These are phyloP conservation scores for Kwoniella pini DNA, from an alignment of 768 basidiomycete genomes.

Conservation along the genomic window DNA sequence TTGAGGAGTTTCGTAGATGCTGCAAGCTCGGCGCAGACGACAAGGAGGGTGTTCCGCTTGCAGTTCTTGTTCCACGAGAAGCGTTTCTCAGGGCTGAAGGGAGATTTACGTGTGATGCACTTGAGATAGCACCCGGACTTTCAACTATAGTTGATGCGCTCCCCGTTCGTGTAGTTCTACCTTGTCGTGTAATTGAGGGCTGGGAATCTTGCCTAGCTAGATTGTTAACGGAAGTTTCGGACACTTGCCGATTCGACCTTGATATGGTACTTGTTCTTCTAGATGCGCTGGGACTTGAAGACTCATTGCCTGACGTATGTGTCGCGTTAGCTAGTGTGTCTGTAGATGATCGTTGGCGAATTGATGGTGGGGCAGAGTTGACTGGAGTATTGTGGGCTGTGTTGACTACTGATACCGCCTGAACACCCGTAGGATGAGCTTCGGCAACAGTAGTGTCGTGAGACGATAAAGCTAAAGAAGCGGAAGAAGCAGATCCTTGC, in stretches of 20 bases:
- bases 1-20: slow-evolving; percentile 13
- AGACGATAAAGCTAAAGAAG: slow-evolving; percentile 21
- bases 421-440: slow-evolving; percentile 32
- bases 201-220: slow-evolving; percentile 12
- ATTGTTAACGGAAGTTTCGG: slow-evolving; percentile 5
- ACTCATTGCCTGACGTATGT: neutral
- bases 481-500: slow-evolving; percentile 15
- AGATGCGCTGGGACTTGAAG: slow-evolving; percentile 4
- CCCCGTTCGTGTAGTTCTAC: slow-evolving; percentile 22
- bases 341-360: slow-evolving; percentile 13
- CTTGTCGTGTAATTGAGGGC: slow-evolving; percentile 19
- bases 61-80: slow-evolving; percentile 9
- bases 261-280: slow-evolving; percentile 11
- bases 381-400: slow-evolving; percentile 39
- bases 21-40: slow-evolving; percentile 13
- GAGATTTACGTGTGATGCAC: slow-evolving; percentile 1
- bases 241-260: slow-evolving; percentile 2
- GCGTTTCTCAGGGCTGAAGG: slow-evolving; percentile 2
- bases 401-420: slow-evolving; percentile 28
- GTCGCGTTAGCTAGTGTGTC: slow-evolving; percentile 5
- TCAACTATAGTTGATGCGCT: slow-evolving; percentile 38
- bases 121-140: neutral
- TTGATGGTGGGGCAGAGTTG: slow-evolving; percentile 29
- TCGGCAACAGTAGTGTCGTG: slow-evolving; percentile 3
- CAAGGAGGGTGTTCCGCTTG: slow-evolving; percentile 13